phyloP scores from a whole-genome alignment of 306 rosid genomes.

The Prunus padus region DNA sequence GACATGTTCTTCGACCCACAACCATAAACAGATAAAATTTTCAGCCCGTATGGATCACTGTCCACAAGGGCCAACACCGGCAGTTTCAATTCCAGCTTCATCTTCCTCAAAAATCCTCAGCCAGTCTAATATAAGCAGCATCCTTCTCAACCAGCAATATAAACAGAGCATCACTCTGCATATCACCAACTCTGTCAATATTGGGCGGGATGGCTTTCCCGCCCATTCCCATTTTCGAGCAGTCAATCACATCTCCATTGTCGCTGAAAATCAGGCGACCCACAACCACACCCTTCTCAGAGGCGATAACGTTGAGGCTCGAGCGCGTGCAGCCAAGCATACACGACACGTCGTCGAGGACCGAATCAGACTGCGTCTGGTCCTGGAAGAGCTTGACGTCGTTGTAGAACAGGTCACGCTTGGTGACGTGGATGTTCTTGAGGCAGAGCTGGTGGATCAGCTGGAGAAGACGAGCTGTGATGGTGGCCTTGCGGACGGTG shows the following conservation, averaged over 20 bases:
- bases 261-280: slow-evolving; percentile 90
- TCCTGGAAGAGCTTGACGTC: slow-evolving; percentile 93
- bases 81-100: slow-evolving; percentile 85
- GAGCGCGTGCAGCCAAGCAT: slow-evolving; percentile 88
- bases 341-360: slow-evolving; percentile 84
- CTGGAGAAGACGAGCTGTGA: slow-evolving; percentile 70
- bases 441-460: slow-evolving; percentile 82
- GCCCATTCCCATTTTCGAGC: slow-evolving; percentile 98
- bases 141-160: slow-evolving; percentile 89
- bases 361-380: slow-evolving; percentile 79
- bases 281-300: slow-evolving; percentile 89
- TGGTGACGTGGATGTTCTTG: slow-evolving; percentile 82
- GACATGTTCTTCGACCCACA: slow-evolving; percentile 98
- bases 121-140: slow-evolving; percentile 85
- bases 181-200: slow-evolving; percentile 84
- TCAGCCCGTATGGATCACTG: slow-evolving; percentile 89
- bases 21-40: slow-evolving; percentile 82
- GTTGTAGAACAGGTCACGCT: slow-evolving; percentile 91
- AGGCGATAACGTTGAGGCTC: slow-evolving; percentile 79
- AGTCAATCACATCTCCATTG: slow-evolving; percentile 89
- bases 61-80: slow-evolving; percentile 90
- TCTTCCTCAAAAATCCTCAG: slow-evolving; percentile 92
- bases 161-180: slow-evolving; percentile 88
- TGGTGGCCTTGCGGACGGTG: slow-evolving; percentile 69
- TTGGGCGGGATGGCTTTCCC: slow-evolving; percentile 91